These are phyloP conservation scores for Oropetium thomaeum DNA, from an alignment of 176 grass and related monocot species.

Conservation along the genomic window DNA sequence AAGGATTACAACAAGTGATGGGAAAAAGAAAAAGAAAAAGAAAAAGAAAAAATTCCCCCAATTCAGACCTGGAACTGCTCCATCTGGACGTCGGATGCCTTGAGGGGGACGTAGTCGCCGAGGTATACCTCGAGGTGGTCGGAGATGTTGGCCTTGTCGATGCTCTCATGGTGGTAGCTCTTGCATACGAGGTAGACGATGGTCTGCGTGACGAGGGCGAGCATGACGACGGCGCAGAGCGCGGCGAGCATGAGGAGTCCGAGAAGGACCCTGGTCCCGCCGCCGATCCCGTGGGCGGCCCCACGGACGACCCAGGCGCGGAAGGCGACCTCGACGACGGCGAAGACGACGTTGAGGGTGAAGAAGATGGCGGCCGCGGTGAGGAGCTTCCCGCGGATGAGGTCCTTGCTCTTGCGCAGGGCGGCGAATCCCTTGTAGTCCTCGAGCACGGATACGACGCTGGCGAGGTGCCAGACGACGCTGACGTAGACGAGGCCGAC, in stretches of 20 bases:
- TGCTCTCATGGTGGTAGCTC: constrained; percentile 87
- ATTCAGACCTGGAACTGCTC: constrained; percentile 70
- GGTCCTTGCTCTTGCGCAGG: constrained; percentile 68
- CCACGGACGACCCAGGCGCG: constrained; percentile 45
- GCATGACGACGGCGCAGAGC: constrained; percentile 61
- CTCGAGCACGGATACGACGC: constrained; percentile 89
- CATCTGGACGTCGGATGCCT: constrained; percentile 79
- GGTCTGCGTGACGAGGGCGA: constrained; percentile 78
- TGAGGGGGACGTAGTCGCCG: constrained; percentile 84
- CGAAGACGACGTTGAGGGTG: constrained; percentile 62
- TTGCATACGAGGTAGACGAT: constrained; percentile 92
- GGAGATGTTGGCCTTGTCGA: constrained; percentile 78
- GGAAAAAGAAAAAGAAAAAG: too few species aligned
- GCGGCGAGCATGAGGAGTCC: constrained; percentile 35
- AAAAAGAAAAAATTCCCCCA: too few species aligned
- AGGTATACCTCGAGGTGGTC: constrained; percentile 91
- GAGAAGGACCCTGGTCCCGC: neutral
- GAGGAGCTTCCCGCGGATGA: constrained; percentile 59
- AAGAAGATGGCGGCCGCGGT: constrained; percentile 43
- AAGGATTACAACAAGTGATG: too few species aligned
- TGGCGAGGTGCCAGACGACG: constrained; percentile 88
- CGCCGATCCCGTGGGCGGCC: neutral
- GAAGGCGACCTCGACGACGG: constrained; percentile 56
- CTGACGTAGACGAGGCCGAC: constrained; percentile 64
- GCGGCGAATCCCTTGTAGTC: constrained; percentile 73